Percentiles rank a stretch among this genome's conserved stretches.
phyloP scores from a whole-genome alignment of 2,329 filamentous ascomycete species.

The Xylariaceae sp. region DNA sequence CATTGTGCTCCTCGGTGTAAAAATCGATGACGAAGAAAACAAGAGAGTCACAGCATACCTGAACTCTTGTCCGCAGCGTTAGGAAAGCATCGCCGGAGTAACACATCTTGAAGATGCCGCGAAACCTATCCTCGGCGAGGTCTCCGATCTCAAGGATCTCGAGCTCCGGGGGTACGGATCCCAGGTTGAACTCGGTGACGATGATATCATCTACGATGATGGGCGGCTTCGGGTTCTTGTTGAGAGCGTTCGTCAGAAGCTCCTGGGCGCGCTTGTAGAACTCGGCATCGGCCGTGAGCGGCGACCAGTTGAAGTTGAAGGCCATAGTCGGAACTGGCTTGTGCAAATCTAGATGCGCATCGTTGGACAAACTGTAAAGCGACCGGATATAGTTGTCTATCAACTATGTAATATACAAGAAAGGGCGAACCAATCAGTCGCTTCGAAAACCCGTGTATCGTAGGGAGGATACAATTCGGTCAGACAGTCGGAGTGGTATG shows the following conservation, averaged over 20 bases:
- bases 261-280: conserved; percentile 92
- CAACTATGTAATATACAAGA: conserved; percentile 8
- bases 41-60: conserved; percentile 62
- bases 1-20: background rate
- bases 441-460: conserved; percentile 14
- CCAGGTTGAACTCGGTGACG: conserved; percentile 96
- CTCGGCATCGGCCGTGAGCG: conserved; percentile 90
- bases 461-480: conserved; percentile 3
- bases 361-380: conserved; percentile 22
- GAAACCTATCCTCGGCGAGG: conserved; percentile 93
- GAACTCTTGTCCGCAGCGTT: conserved; percentile 93
- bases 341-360: conserved; percentile 42
- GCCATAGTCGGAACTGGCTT: conserved; percentile 72
- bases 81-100: conserved; percentile 95
- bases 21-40: conserved; percentile 3
- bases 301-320: conserved; percentile 99
- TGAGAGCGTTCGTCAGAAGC: conserved; percentile 90
- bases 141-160: conserved; percentile 98
- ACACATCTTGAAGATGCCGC: conserved; percentile 99
- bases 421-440: background rate
- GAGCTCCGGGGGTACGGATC: conserved; percentile 89
- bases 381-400: conserved; percentile 6
- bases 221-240: conserved; percentile 96
- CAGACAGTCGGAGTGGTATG: background rate
- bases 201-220: conserved; percentile 99